These are phyloP conservation scores for Calvatia gigantea DNA, from an alignment of 768 basidiomycete species.

Conservation along the genomic window DNA sequence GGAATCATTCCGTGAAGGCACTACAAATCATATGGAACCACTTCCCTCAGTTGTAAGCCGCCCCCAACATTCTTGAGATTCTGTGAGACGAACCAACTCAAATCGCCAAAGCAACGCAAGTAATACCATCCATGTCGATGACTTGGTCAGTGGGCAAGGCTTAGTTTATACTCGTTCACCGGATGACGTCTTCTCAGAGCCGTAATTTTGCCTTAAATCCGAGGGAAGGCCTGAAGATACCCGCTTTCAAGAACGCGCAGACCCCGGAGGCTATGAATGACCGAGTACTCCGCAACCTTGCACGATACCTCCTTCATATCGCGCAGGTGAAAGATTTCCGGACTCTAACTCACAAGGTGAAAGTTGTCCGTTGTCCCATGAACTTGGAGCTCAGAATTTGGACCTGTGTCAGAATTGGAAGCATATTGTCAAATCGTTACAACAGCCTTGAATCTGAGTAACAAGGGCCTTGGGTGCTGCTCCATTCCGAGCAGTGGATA, in stretches of 20 bases:
- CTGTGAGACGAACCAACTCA: not conserved
- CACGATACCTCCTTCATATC: constrained; percentile 63
- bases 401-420: constrained; percentile 47
- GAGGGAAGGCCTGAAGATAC: constrained; percentile 77
- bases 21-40: constrained; percentile 86
- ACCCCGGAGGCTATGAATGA: constrained; percentile 61
- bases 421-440: constrained; percentile 38
- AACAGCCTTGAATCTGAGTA: constrained; percentile 11
- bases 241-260: constrained; percentile 77
- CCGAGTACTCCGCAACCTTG: constrained; percentile 64
- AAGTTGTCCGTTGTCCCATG: constrained; percentile 13
- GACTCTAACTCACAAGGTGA: constrained; percentile 63
- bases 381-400: not conserved
- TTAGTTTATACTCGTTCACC: not conserved
- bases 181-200: constrained; percentile 35
- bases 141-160: constrained; percentile 47
- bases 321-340: constrained; percentile 59
- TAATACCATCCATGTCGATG: constrained; percentile 88
- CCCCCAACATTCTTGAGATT: not conserved
- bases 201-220: constrained; percentile 90
- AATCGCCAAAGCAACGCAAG: constrained; percentile 42
- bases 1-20: constrained; percentile 79
- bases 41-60: constrained; percentile 71
- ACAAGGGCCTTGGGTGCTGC: not conserved
- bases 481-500: no score